phyloP scores from a whole-genome alignment of 2,329 filamentous ascomycete genomes.

The Aspergillus melleus region DNA sequence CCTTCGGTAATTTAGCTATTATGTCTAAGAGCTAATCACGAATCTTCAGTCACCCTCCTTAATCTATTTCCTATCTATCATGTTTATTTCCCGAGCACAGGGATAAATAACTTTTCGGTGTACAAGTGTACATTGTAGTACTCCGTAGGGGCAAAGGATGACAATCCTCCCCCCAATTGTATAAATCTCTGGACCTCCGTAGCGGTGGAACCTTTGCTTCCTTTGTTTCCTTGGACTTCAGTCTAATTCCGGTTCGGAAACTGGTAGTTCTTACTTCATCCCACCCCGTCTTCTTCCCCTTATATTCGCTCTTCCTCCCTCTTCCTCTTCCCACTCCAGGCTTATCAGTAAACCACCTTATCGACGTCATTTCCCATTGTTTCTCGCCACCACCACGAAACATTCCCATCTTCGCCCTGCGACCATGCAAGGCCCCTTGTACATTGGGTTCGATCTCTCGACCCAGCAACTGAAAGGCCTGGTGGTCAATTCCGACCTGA shows the following conservation, averaged over 20 bases:
- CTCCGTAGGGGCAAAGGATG: too few species aligned
- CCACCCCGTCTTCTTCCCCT: not conserved
- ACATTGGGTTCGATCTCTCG: constrained; percentile 92
- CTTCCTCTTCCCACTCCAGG: not conserved
- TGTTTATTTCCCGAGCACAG: not conserved
- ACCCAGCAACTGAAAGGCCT: constrained; percentile 97
- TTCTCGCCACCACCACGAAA: not conserved
- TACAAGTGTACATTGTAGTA: not conserved
- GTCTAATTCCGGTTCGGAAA: not conserved
- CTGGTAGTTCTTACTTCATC: not conserved
- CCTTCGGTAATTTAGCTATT: not conserved
- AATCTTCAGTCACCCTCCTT: not conserved
- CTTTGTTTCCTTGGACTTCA: not conserved
- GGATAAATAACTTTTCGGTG: not conserved
- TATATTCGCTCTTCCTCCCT: not conserved
- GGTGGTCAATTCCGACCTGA: constrained; percentile 78
- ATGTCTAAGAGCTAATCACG: not conserved
- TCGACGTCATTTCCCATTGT: constrained; percentile 1
- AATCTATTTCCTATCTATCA: not conserved
- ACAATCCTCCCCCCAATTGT: not conserved
- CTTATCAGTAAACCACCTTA: constrained; percentile 10
- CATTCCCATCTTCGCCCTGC: constrained; percentile 25
- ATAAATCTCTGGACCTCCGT: not conserved
- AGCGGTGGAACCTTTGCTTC: not conserved
- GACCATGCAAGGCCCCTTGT: constrained; percentile 60